phyloP scores from a whole-genome alignment of 768 basidiomycete genomes.

The Podaxis rugospora region DNA sequence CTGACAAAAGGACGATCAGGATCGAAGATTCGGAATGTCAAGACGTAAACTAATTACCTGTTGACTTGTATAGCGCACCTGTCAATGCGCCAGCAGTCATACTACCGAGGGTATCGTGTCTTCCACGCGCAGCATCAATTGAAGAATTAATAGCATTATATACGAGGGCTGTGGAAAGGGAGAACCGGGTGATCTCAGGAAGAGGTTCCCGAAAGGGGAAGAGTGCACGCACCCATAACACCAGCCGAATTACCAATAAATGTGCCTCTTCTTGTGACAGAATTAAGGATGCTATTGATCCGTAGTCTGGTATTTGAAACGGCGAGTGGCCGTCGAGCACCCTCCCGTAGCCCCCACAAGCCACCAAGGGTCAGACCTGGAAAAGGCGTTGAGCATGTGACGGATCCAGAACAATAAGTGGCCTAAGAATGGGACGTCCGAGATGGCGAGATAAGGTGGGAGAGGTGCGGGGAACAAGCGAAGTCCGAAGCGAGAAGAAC shows the following conservation, averaged over 20 bases:
- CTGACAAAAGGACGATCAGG: constrained; percentile 47
- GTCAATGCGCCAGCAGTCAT: constrained; percentile 91
- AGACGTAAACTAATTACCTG: constrained; percentile 60
- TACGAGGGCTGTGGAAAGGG: constrained; percentile 69
- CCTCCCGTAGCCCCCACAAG: constrained; percentile 94
- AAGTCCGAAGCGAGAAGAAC: constrained; percentile 46
- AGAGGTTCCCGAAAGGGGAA: constrained; percentile 21
- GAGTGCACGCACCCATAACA: constrained; percentile 76
- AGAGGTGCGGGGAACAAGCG: constrained; percentile 46
- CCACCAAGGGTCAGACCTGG: constrained; percentile 94
- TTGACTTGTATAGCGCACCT: constrained; percentile 89
- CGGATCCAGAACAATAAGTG: constrained; percentile 75
- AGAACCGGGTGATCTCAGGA: constrained; percentile 19
- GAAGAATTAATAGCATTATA: constrained; percentile 97
- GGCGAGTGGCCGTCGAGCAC: constrained; percentile 81
- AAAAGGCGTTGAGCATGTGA: constrained; percentile 71
- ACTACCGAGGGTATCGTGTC: constrained; percentile 88
- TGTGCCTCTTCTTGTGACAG: constrained; percentile 92
- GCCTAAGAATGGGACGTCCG: constrained; percentile 51
- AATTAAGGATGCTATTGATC: constrained; percentile 96
- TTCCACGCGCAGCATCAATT: constrained; percentile 83
- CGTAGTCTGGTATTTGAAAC: constrained; percentile 83
- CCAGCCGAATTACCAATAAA: constrained; percentile 99
- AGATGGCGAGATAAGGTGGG: constrained; percentile 66
- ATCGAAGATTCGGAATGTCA: constrained; percentile 31